These are phyloP conservation scores for Neonectria magnoliae DNA, from an alignment of 2,329 filamentous ascomycete genomes.

Conservation along the genomic window DNA sequence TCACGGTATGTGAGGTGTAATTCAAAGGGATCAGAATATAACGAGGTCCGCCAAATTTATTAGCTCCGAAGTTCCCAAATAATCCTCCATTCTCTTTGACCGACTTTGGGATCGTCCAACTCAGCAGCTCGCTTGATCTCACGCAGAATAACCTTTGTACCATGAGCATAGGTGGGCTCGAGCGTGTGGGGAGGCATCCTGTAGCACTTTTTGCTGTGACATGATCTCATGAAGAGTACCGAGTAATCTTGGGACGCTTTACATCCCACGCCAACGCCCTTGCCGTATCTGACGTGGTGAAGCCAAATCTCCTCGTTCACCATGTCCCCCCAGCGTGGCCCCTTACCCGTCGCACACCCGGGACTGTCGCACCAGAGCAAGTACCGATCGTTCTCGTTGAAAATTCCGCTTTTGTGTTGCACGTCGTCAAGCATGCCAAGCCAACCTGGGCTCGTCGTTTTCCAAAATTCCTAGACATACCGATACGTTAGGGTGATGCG, in stretches of 20 bases:
- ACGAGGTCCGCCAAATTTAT: too few relatives aligned
- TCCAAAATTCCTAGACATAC: not conserved
- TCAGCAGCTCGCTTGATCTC: not conserved
- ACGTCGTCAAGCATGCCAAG: not conserved
- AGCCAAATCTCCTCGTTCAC: not conserved
- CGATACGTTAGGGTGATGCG: conserved; percentile 3
- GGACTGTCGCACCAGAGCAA: conserved; percentile 1
- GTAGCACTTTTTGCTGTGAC: not conserved
- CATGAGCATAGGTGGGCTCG: not conserved
- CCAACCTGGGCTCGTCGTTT: not conserved
- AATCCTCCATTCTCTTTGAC: not conserved
- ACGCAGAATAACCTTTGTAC: not conserved
- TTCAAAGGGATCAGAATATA: too few relatives aligned
- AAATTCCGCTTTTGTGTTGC: not conserved
- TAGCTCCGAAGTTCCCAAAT: not conserved
- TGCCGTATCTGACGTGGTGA: not conserved
- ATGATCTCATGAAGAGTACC: not conserved
- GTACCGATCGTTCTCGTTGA: not conserved
- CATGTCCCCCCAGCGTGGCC: not conserved
- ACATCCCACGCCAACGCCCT: not conserved
- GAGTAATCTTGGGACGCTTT: not conserved
- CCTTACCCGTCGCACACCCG: not conserved
- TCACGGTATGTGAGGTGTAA: not conserved
- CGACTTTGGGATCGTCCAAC: not conserved
- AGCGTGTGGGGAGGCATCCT: not conserved